Conservation (phyloP, 305 asterid species). For the Fraxinus angustifolia region DNA sequence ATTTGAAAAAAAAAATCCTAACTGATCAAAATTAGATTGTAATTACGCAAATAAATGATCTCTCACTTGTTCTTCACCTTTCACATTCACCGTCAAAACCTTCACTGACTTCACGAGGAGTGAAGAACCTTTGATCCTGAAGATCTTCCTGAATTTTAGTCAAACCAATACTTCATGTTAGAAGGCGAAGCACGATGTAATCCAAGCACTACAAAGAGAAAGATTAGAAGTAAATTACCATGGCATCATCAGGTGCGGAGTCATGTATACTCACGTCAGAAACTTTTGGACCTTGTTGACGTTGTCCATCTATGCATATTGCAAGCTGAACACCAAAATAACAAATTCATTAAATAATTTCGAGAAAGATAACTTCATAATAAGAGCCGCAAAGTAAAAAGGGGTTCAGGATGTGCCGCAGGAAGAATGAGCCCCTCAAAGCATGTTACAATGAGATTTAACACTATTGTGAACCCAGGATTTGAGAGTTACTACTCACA, state of each 20-base stretch:
- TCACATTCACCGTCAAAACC: conserved; percentile 34
- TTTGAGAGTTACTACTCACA: neutral
- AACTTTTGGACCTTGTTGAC: conserved; percentile 41
- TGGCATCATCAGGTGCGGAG: conserved; percentile 32
- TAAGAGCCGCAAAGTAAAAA: neutral
- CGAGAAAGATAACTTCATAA: neutral
- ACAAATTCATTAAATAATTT: neutral
- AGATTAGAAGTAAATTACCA: conserved; percentile 31
- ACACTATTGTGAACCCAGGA: neutral
- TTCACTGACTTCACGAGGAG: conserved; percentile 39
- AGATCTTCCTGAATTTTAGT: conserved; percentile 41
- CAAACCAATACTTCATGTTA: conserved; percentile 17
- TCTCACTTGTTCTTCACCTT: conserved; percentile 63
- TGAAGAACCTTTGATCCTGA: conserved; percentile 33
- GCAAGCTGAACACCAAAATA: conserved; percentile 59
- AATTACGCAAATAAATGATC: conserved; percentile 29
- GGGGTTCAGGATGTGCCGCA: neutral
- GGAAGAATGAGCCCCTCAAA: neutral
- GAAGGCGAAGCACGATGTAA: conserved; percentile 12
- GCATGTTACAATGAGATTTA: neutral
- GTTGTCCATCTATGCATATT: conserved; percentile 65
- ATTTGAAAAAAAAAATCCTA: neutral
- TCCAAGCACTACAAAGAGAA: conserved; percentile 26
- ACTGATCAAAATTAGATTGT: conserved; percentile 17
- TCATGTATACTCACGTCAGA: conserved; percentile 32